Evolutionary conservation across 371 early-diverging fungal genomes (phyloP).

Genomic region (Mortierella sp.): DNA sequence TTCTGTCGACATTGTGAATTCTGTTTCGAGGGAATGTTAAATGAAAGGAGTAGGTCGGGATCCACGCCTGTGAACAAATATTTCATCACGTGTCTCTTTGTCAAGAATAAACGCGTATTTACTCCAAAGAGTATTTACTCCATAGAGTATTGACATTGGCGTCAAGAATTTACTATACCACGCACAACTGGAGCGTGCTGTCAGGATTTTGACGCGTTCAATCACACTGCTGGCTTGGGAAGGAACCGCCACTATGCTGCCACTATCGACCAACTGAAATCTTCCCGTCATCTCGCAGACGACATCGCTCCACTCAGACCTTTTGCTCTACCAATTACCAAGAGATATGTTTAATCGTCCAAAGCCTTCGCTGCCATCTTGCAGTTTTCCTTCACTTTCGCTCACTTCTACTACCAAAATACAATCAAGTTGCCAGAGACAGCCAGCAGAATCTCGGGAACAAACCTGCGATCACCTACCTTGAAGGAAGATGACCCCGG

Average conservation of each 20-base stretch:
- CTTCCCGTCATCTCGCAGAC: no score
- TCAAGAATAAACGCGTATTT: no score
- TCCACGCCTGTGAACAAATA: neutral
- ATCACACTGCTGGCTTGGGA: no score
- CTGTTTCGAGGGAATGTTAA: neutral
- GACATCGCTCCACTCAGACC: neutral
- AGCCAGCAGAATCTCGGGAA: neutral
- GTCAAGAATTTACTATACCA: no score
- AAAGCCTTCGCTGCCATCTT: neutral
- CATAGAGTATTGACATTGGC: no score
- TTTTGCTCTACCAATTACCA: neutral
- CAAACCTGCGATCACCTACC: no score
- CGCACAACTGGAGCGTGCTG: no score
- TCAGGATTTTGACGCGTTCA: no score
- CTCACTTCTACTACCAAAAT: neutral
- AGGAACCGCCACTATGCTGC: no score
- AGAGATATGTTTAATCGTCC: neutral
- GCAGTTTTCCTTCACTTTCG: neutral
- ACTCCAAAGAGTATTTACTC: no score
- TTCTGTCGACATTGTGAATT: constrained; percentile 19
- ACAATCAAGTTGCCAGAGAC: neutral
- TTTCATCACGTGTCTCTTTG: no score
- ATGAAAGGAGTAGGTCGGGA: neutral
- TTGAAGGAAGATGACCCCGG: neutral
- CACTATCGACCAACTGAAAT: no score